Evolutionary conservation across 1,284 basidiomycete genomes (phyloP).

Genomic region (Ustilago cynodontis): DNA sequence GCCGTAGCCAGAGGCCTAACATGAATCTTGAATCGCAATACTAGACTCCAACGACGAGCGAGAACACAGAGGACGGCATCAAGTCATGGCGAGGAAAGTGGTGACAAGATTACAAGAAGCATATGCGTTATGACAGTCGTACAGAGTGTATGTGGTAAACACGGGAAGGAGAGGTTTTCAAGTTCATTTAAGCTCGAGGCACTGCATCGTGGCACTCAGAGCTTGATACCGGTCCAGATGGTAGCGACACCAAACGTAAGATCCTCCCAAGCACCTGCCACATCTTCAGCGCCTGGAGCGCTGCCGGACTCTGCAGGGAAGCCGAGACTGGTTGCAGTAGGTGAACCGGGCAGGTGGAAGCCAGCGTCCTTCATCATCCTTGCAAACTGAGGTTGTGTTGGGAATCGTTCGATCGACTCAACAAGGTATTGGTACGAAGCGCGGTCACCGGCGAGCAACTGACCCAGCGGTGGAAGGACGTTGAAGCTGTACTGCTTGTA

Average conservation of each 20-base stretch:
- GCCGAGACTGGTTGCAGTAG: slow-evolving; percentile 59
- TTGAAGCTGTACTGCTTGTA: slow-evolving; percentile 98
- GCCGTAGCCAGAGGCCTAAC: background rate
- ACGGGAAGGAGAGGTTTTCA: background rate
- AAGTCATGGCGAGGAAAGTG: slow-evolving; percentile 15
- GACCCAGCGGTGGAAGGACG: slow-evolving; percentile 92
- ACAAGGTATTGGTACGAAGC: slow-evolving; percentile 93
- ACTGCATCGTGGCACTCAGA: slow-evolving; percentile 13
- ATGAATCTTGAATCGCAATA: background rate
- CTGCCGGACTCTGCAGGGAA: slow-evolving; percentile 49
- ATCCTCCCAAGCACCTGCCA: slow-evolving; percentile 66
- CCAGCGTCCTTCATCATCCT: slow-evolving; percentile 76
- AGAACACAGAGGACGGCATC: background rate
- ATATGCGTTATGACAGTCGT: background rate
- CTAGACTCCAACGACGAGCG: background rate
- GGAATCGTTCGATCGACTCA: slow-evolving; percentile 96
- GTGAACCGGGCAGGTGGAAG: slow-evolving; percentile 68
- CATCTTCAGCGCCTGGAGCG: slow-evolving; percentile 43
- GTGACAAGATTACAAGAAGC: slow-evolving; percentile 29
- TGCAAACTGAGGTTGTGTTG: slow-evolving; percentile 88
- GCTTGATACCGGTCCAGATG: slow-evolving; percentile 66
- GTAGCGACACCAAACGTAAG: slow-evolving; percentile 67
- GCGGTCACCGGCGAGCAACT: slow-evolving; percentile 93
- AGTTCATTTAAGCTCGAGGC: background rate
- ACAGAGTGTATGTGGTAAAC: background rate